Base-by-base conservation (phyloP, 2,329 filamentous ascomycete species). In the Reticulascus tulasneorum region DNA sequence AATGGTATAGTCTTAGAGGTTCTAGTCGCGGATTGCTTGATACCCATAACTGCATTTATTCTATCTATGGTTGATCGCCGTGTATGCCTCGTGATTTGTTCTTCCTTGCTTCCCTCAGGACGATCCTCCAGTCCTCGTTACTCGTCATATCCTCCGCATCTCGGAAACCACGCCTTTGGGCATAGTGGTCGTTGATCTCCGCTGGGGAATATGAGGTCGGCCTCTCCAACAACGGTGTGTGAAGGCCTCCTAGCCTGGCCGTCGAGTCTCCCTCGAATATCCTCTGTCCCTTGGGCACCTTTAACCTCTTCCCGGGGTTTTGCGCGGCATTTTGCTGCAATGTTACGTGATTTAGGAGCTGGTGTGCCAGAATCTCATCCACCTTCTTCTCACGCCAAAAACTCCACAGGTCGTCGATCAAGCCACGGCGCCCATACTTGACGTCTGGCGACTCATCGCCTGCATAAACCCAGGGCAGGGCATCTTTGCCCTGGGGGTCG, bases 321-420 rank as follows among this genome's bases (percentile, higher is more conserved):
- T 29, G 9, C 33, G 24, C 20, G 26, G 25, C 18, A 7, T 23
- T 36, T 16, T 63, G 63, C 47, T 71, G 68, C 2, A 45, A 51
- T 18, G 70, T 62, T 7, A 78, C 63, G 28, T 82, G 62, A 51
- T 86, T 77, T 41, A 97, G 67, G 33, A 98, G 64, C 48, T 79
- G 77, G 40, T 77, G 81, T 0, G 87, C 80, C 37, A 98, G 69
- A 34, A 94, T 67, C 69, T 97, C 93, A 52, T 97, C 89, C 48
- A 97, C 86, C 69, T 95, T 95, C 35, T 77, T 72, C 53, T 81
- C 77, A 41, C 86, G 77, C 91, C 93, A 98, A 16, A 80, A 66
- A 42, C 75, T 70, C 93, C 93, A 98, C 30, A 94, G 58, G 40
- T 82, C 75, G 47, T 88, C 83, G 46, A 89, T 73, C 23, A 91